Percentiles rank a stretch among this genome's conserved stretches.
These are phyloP conservation scores for Erysimum cheiranthoides DNA, from an alignment of 345 rosid species.

Conservation along the genomic window DNA sequence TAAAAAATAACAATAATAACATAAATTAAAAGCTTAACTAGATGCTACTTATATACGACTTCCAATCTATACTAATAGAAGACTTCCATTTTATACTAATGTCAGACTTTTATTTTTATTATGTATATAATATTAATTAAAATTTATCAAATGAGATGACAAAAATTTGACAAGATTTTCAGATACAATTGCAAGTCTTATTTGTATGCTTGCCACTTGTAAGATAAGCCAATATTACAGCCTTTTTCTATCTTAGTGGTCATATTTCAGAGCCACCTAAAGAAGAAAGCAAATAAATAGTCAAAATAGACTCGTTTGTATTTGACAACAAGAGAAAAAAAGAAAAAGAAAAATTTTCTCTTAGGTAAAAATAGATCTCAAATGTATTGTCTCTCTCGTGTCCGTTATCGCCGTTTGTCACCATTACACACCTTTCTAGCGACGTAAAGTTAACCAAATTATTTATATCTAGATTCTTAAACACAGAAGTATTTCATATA, in stretches of 20 bases:
- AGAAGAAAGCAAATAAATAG: slow-evolving; percentile 11
- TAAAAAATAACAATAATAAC: not conserved
- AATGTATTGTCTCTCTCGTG: not conserved
- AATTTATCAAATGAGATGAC: not conserved
- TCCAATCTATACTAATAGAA: not conserved
- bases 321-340: too few species aligned
- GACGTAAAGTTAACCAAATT: slow-evolving; percentile 3
- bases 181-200: not conserved
- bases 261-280: slow-evolving; percentile 26
- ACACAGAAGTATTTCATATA: not conserved
- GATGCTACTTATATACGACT: not conserved
- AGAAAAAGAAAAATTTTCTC: too few species aligned
- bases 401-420: not conserved
- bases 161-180: not conserved
- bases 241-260: not conserved
- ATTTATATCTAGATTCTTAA: slow-evolving; percentile 19
- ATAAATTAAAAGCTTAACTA: not conserved
- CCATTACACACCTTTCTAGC: not conserved
- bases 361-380: not conserved
- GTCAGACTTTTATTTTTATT: too few species aligned
- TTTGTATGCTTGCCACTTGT: slow-evolving; percentile 19
- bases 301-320: not conserved
- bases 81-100: too few species aligned
- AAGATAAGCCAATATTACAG: not conserved
- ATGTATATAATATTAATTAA: not conserved